A percentile compares a stretch with the other conserved stretches of the same genome.
Conservation (phyloP, 768 basidiomycete genomes). For the Lyophyllum decastes region DNA sequence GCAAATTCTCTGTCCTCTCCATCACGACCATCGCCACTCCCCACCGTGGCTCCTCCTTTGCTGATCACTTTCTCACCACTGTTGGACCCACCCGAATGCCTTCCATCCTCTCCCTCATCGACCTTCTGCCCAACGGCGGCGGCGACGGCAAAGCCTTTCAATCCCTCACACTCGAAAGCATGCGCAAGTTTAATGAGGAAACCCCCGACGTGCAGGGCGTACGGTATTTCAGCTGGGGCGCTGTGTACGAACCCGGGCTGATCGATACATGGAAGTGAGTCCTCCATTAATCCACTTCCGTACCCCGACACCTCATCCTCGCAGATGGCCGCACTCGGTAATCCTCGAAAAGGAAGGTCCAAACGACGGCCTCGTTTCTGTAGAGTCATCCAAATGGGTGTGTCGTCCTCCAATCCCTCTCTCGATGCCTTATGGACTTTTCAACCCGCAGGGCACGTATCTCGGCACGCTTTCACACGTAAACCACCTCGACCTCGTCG, state of each 20-base stretch:
- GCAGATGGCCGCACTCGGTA: conserved; percentile 73
- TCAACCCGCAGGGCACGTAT: conserved; percentile 71
- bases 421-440: background rate
- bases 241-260: conserved; percentile 82
- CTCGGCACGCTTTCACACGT: conserved; percentile 90
- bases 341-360: conserved; percentile 86
- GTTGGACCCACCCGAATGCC: conserved; percentile 71
- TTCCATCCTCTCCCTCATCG: conserved; percentile 71
- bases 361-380: conserved; percentile 92
- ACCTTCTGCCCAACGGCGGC: conserved; percentile 86
- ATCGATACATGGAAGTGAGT: conserved; percentile 85
- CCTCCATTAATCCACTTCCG: conserved; percentile 9
- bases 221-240: conserved; percentile 95
- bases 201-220: conserved; percentile 80
- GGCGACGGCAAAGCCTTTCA: conserved; percentile 96
- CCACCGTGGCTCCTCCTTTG: conserved; percentile 91
- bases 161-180: conserved; percentile 79
- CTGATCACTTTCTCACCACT: conserved; percentile 82
- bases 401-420: conserved; percentile 10
- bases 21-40: conserved; percentile 96
- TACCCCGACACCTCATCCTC: conserved; percentile 14
- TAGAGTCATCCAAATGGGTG: conserved; percentile 86
- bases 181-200: conserved; percentile 86
- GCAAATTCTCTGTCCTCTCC: conserved; percentile 79
- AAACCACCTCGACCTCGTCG: conserved; percentile 90